Base-by-base conservation (phyloP, 306 rosid genomes). In the Oxytropis ochrocephala region DNA sequence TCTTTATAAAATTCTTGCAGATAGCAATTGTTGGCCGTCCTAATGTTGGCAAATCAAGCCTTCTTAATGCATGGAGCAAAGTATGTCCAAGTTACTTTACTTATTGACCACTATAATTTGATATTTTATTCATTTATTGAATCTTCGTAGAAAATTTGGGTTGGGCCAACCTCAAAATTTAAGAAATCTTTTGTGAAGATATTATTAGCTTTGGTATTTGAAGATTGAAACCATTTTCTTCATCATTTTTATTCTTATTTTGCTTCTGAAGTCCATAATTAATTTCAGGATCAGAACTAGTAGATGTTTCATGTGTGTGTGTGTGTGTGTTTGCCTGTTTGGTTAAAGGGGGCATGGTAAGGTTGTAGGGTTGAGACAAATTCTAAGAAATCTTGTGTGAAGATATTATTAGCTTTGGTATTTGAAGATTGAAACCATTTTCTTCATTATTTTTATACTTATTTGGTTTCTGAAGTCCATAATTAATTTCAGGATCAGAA, bases 31-130 rank as follows among this genome's bases (percentile, higher is more conserved):
- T 94, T 65, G 98, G 97, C 69, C 95, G 97, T 16, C 98, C 98
- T 62, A 94, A 94, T 75, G 96, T 94, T 35, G 98, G 97, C 79
- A 94, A 94, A 81, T 94, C 98, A 16, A 90, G 98, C 84, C 94
- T 94, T 75, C 98, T 94, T 73, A 94, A 94, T 90, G 96, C 97
- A 72, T 94, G 98, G 98, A 87, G 97, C 92, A 90, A 85, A 88
- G 98, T 94, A 87, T 74, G 96, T 77, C 43, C 7, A 44, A 27
- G 29, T 62, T 77, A 53, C 63, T 64, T 68, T 39, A 48, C 67
- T 60, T 49, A 16, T 63, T 58, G 51, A 21, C 52, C 16, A 35
- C 67, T 54, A 66, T 58, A 21, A 24, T 57, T 51, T 69, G 14
- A 33, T 65, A 33, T 41, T 62, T 56, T 63, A 21, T 72, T 70